A percentile compares a stretch with the other conserved stretches of the same genome.
phyloP scores from a whole-genome alignment of 345 rosid genomes.

The Aethionema arabicum region DNA sequence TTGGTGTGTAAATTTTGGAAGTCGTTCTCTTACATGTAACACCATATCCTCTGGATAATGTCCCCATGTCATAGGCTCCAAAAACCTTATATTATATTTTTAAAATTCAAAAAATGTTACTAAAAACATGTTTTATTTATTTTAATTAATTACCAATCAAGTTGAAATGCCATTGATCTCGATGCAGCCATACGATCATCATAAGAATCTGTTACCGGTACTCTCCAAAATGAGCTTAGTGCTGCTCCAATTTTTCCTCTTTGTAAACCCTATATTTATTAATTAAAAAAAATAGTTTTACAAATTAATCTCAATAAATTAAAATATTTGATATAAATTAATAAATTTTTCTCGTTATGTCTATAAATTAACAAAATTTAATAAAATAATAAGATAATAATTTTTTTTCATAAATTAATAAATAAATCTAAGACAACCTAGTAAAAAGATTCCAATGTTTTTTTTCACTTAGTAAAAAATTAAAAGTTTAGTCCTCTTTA shows the following conservation, averaged over 20 bases:
- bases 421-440: no score
- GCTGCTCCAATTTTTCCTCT: constrained; percentile 41
- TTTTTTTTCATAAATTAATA: no score
- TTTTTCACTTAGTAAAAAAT: no score
- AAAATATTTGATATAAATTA: no score
- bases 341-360: no score
- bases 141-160: constrained; percentile 32
- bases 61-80: constrained; percentile 19
- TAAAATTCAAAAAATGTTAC: no score
- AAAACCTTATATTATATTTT: background rate
- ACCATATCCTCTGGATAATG: constrained; percentile 34
- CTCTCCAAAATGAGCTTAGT: constrained; percentile 23
- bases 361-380: no score
- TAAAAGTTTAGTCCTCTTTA: no score
- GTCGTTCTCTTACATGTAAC: constrained; percentile 12
- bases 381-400: no score
- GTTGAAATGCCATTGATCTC: constrained; percentile 29
- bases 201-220: constrained; percentile 11
- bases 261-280: constrained; percentile 29
- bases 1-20: constrained; percentile 32
- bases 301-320: background rate
- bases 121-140: no score
- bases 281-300: background rate
- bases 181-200: constrained; percentile 22
- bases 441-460: no score